A percentile compares a stretch with the other conserved stretches of the same genome.
These are phyloP conservation scores for Salix purpurea DNA, from an alignment of 345 rosid species.

Conservation along the genomic window DNA sequence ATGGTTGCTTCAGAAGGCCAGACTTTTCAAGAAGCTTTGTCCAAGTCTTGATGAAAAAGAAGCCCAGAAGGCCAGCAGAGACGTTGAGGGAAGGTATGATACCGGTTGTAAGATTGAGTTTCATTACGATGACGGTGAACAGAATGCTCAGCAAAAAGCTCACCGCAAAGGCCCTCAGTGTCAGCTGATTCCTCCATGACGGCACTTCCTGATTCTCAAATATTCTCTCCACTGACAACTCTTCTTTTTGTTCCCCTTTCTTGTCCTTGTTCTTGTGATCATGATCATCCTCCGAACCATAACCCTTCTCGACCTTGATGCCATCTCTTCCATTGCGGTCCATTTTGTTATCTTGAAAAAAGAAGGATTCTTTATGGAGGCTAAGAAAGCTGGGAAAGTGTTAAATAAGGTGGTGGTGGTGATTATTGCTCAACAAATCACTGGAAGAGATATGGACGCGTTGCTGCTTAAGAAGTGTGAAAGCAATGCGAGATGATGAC, in stretches of 20 bases:
- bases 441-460: neutral
- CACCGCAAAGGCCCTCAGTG: constrained; percentile 18
- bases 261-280: neutral
- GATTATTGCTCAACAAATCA: neutral
- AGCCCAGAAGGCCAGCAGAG: constrained; percentile 25
- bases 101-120: constrained; percentile 28
- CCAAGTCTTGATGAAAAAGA: constrained; percentile 24
- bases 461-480: neutral
- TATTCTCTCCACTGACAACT: constrained; percentile 4
- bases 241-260: neutral
- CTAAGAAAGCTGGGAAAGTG: neutral
- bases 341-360: neutral
- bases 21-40: constrained; percentile 4
- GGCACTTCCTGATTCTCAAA: constrained; percentile 14
- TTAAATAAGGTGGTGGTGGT: neutral
- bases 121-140: constrained; percentile 23
- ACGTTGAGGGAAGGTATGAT: constrained; percentile 22
- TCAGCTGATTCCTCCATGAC: constrained; percentile 21
- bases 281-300: neutral
- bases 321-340: neutral
- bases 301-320: neutral
- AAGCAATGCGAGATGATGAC: neutral
- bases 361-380: neutral
- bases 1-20: constrained; percentile 9
- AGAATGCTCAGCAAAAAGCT: constrained; percentile 16